Evolutionary conservation across 306 rosid genomes (phyloP), one percentile per base, ranked within the genome.

Genomic region (Canavalia ensiformis): DNA sequence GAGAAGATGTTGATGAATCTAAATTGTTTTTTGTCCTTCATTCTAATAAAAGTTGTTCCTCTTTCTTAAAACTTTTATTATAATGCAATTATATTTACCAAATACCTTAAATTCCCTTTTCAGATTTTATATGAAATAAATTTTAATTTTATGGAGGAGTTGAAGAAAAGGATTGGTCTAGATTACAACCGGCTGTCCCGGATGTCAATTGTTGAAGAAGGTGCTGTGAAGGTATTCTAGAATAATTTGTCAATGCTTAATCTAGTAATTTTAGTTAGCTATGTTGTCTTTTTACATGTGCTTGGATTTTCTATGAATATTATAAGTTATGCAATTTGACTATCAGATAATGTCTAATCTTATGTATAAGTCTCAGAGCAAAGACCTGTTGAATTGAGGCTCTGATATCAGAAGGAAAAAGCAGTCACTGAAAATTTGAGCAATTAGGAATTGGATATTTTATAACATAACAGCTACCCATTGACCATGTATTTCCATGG

Each of bases 141-240:
- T 83, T 84, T 67, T 63, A 46, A 83, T 50, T 91, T 89, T 68
- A 80, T 87, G 88, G 92, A 88, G 70, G 92, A 91, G 80, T 84
- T 91, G 86, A 91, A 89, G 88, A 89, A 88, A 86, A 89, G 70
- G 85, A 89, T 91, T 79, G 96, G 93, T 69, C 62, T 91, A 81
- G 93, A 91, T 87, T 91, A 91, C 71, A 59, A 72, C 70, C 85
- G 88, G 54, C 83, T 89, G 71, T 83, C 96, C 62, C 88, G 92
- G 74, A 88, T 91, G 93, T 89, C 96, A 69, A 88, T 91, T 79
- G 75, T 91, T 78, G 92, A 91, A 85, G 96, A 91, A 77, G 96
- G 93, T 74, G 89, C 89, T 42, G 79, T 63, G 76, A 88, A 89
- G 96, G 96, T 91, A 85, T 54, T 80, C 6, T 54, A 33, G 68